Evolutionary conservation across 2,329 filamentous ascomycete species (phyloP), one percentile per base, ranked within the genome.

Genomic region (Drechslerella stenobrocha): DNA sequence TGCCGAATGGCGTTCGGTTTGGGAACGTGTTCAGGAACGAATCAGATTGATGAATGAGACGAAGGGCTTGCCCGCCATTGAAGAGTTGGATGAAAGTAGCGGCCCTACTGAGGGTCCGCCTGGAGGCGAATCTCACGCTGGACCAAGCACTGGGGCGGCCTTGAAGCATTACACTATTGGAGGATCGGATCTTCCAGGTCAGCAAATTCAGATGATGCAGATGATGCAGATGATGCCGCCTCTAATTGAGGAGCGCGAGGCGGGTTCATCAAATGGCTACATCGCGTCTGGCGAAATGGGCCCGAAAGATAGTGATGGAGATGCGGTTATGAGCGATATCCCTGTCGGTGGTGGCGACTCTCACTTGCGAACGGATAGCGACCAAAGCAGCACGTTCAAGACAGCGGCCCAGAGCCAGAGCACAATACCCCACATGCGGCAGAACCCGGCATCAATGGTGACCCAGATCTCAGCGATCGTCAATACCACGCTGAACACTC

Each of bases 1-100:
- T 37, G 77, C 79, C 1, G 87, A 93, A 73, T 61, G 45, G 58
- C 32, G 51, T 24, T 47, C 15, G 5, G 57, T 63, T 6, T 96
- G 90, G 79, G 90, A 96, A 71, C 86, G 83, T 46, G 82, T 96
- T 2, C 91, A 93, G 75, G 78, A 83, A 51, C 82, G 88, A 47
- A 88, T 93, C 75, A 75, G 86, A 46, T 83, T 86, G 74, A 82
- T 89, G 56, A 82, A 81, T 45, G 81, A 79, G 61, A 23, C 15
- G 1, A n/a, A 24, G 9, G 79, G 28, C 11, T 42, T 59, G 23
- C 28, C 55, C 3, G 51, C 55, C 6, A 67, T 67, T 34, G 58
- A 55, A 3, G 55, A 60, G n/a, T 60, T 40, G 1, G 63, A 67
- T 18, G 63, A 56, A n/a, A 51, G 46, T 23, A 50, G 48, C 32